Conservation (phyloP, 1,284 basidiomycete species). For the Chondrostereum purpureum region DNA sequence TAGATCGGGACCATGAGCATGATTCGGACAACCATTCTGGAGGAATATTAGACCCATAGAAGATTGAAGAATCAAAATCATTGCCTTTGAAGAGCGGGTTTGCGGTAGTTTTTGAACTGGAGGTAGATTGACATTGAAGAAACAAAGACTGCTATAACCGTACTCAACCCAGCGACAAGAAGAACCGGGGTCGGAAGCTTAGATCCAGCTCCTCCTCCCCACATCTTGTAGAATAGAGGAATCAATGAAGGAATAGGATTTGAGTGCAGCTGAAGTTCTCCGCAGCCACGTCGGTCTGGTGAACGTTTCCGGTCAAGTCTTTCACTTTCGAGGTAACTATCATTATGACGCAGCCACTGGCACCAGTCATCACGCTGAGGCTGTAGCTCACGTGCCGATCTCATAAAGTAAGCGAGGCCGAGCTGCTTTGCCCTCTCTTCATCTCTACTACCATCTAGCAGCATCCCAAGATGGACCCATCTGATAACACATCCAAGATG, state of each 20-base stretch:
- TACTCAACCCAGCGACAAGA: constrained; percentile 53
- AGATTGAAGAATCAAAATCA: constrained; percentile 15
- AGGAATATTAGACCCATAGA: constrained; percentile 8
- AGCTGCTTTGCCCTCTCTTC: constrained; percentile 6
- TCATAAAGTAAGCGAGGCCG: neutral
- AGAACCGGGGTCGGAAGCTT: constrained; percentile 53
- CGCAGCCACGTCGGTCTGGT: too few relatives aligned
- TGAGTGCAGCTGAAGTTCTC: too few relatives aligned
- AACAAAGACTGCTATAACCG: constrained; percentile 68
- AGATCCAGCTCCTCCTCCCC: constrained; percentile 35
- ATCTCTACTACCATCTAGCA: constrained; percentile 5
- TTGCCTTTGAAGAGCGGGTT: constrained; percentile 77
- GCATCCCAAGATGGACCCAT: too few relatives aligned
- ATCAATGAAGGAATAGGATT: too few relatives aligned
- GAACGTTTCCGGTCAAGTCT: too few relatives aligned
- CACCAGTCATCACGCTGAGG: neutral
- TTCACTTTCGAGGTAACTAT: neutral
- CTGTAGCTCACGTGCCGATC: constrained; percentile 1
- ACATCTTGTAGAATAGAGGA: too few relatives aligned
- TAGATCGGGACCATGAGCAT: constrained; percentile 98
- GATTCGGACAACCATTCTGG: constrained; percentile 91
- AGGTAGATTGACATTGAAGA: constrained; percentile 81
- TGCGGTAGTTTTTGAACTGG: constrained; percentile 88
- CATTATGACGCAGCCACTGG: neutral
- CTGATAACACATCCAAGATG: constrained; percentile 55